Evolutionary conservation across 1,284 basidiomycete genomes (phyloP), one percentile per base, ranked within the genome.

Genomic region (Rhodotorula sp.): DNA sequence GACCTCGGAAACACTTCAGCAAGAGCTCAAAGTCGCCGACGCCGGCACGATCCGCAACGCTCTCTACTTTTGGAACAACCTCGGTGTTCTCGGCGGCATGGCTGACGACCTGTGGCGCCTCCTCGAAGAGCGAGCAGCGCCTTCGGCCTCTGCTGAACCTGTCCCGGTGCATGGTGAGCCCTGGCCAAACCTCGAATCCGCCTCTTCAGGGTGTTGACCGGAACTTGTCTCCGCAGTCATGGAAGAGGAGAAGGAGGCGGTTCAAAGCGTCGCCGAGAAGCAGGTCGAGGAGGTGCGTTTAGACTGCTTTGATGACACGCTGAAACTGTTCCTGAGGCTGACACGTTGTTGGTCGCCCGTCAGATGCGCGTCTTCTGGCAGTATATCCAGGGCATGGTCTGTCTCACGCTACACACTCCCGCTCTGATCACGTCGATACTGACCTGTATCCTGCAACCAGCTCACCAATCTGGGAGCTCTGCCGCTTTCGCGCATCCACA

Each of bases 281-380:
- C 89, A 91, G 79, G 88, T 89, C 0, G 91, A 91, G 76, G 68
- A 76, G 70, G 73, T 74, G 31, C 16, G 68, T n/a, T 21, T 20
- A 62, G 60, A 3, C 7, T 5, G 15, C 3, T 23, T 7, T 23
- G 23, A 3, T 26, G 16, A 56, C 8, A 29, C 26, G 26, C 15
- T 14, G 12, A 14, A 12, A 26, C n/a, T 29, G 29, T 56, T 43
- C 39, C 39, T 34, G 39, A 43, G 10, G 8, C 39, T 54, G 18
- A 23, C 12, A 3, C 20, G 8, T 3, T 20, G 10, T 20, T 3
- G 5, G 5, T 31, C 15, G 21, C 0, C 14, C 39, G 39, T n/a
- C 89, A 92, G 81, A 91, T 93, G 90, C 86, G 85, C 71, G 85
- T 92, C 3, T 91, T 88, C 79, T 94, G 91, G 91, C 91, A 90